Conservation (phyloP, 208 protist genomes). For the Wallacemonas rigidus region DNA sequence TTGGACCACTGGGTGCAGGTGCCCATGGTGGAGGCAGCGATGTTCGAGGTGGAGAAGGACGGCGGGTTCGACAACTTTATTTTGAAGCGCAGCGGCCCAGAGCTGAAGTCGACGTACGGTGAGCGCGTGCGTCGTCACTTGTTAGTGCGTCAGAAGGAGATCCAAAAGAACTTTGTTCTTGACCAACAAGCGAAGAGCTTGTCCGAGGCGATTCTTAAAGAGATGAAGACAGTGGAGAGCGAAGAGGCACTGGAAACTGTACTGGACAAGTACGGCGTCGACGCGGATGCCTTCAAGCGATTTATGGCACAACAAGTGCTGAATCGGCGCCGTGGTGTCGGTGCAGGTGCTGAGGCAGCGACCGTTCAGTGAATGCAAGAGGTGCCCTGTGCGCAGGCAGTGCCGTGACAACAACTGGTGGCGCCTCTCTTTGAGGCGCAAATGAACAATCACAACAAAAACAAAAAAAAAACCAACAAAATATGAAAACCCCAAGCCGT, state of each 20-base stretch:
- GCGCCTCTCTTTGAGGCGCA: too few species aligned
- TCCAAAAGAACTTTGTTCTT: slow-evolving; percentile 91
- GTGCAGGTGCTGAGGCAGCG: neutral
- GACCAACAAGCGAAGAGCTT: slow-evolving; percentile 76
- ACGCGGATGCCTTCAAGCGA: slow-evolving; percentile 61
- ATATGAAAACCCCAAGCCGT: too few species aligned
- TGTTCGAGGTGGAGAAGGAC: slow-evolving; percentile 86
- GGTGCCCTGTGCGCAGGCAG: too few species aligned
- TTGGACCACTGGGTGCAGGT: slow-evolving; percentile 93
- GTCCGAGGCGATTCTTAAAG: slow-evolving; percentile 47
- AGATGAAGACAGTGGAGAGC: slow-evolving; percentile 42
- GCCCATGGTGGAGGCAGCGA: slow-evolving; percentile 90
- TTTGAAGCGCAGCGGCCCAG: slow-evolving; percentile 68
- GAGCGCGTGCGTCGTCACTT: slow-evolving; percentile 88
- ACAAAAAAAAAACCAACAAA: too few species aligned
- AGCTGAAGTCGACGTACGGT: slow-evolving; percentile 89
- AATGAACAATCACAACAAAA: too few species aligned
- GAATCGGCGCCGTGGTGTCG: slow-evolving; percentile 15
- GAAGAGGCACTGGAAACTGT: slow-evolving; percentile 58
- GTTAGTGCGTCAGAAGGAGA: slow-evolving; percentile 89
- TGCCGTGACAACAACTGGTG: too few species aligned
- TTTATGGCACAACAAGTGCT: slow-evolving; percentile 52
- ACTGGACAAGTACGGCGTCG: slow-evolving; percentile 82
- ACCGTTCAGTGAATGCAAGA: neutral
- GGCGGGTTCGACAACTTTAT: slow-evolving; percentile 93